Conservation (phyloP, 2,329 filamentous ascomycete species). For the Botryotinia globosa region DNA sequence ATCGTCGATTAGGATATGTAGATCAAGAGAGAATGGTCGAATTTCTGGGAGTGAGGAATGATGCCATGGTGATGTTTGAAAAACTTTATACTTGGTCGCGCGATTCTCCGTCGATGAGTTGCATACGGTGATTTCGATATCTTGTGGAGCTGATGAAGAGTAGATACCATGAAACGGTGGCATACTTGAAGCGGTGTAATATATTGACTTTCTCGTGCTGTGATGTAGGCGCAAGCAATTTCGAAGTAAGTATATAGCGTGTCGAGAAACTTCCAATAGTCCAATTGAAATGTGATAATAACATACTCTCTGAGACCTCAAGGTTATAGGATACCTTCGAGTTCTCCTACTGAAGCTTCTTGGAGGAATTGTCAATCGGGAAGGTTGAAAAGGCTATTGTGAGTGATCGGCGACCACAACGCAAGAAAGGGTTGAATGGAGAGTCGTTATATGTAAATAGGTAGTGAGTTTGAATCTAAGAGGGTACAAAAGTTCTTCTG, state of each 20-base stretch:
- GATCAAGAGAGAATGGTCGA: constrained; percentile 7
- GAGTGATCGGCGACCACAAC: background rate
- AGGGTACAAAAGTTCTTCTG: background rate
- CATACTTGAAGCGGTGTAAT: background rate
- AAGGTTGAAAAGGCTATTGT: background rate
- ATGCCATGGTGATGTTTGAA: background rate
- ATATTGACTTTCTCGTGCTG: background rate
- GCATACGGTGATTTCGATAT: background rate
- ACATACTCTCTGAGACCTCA: background rate
- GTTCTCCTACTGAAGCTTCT: too few relatives aligned
- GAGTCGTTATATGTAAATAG: background rate
- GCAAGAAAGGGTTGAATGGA: background rate
- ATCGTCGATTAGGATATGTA: constrained; percentile 9
- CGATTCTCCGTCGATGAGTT: background rate
- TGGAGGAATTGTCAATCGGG: too few relatives aligned
- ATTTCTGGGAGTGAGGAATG: constrained; percentile 10
- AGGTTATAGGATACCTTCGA: rapidly evolving
- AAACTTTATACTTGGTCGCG: background rate
- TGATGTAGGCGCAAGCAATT: background rate
- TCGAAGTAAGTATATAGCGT: background rate
- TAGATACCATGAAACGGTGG: constrained; percentile 2
- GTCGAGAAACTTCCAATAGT: background rate
- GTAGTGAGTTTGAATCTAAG: background rate
- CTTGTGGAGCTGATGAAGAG: background rate
- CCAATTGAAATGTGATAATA: background rate